Conservation (phyloP, 805 yeast genomes). For the Metschnikowia gelsemii region DNA sequence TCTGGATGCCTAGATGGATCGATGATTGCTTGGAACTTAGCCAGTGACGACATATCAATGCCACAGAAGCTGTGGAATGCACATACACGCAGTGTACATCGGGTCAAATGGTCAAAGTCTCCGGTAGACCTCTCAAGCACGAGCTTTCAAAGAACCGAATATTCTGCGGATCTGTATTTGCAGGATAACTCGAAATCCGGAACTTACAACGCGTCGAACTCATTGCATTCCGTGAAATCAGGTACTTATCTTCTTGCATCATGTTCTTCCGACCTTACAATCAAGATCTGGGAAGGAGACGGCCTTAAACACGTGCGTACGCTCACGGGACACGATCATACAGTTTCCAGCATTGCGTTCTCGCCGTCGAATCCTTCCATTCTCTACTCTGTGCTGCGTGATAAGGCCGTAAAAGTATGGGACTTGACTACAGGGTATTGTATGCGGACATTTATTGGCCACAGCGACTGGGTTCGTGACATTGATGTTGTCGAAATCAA, state of each 20-base stretch:
- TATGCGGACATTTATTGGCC: slow-evolving; percentile 65
- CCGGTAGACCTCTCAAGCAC: slow-evolving; percentile 40
- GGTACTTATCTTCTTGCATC: slow-evolving; percentile 46
- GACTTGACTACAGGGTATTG: slow-evolving; percentile 69
- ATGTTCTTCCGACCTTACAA: slow-evolving; percentile 51
- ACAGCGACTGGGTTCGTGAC: slow-evolving; percentile 84
- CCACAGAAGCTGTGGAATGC: slow-evolving; percentile 66
- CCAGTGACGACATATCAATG: slow-evolving; percentile 52
- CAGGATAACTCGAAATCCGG: slow-evolving; percentile 25
- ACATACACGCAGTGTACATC: slow-evolving; percentile 69
- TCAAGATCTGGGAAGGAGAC: slow-evolving; percentile 72
- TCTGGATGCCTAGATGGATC: slow-evolving; percentile 74
- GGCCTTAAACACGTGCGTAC: slow-evolving; percentile 55
- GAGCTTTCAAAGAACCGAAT: background rate
- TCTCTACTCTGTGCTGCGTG: slow-evolving; percentile 64
- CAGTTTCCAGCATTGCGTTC: slow-evolving; percentile 65
- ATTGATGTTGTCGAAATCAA: slow-evolving; percentile 43
- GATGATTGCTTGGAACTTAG: slow-evolving; percentile 66
- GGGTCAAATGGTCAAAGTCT: slow-evolving; percentile 49
- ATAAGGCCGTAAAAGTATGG: slow-evolving; percentile 61
- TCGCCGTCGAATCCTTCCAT: slow-evolving; percentile 45
- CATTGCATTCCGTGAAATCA: too few relatives aligned
- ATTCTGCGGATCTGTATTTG: too few relatives aligned
- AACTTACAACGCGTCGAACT: too few relatives aligned
- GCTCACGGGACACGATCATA: slow-evolving; percentile 83